A percentile compares a stretch with the other conserved stretches of the same genome.
phyloP scores from a whole-genome alignment of 441 rosid genomes.

The Erodium chrysanthum region DNA sequence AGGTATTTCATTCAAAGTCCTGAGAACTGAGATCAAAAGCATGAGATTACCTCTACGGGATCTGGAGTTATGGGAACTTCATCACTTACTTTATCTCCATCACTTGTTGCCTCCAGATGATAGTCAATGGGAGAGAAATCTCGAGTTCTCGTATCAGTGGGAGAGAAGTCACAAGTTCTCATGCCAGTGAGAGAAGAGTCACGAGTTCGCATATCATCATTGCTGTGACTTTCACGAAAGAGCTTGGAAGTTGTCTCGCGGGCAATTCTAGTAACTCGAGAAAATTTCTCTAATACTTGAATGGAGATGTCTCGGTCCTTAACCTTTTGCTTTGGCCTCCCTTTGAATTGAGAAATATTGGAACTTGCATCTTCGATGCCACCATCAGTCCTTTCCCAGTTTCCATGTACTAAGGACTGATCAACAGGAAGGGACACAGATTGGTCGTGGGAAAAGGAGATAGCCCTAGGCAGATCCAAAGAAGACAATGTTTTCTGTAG shows the following conservation, averaged over 20 bases:
- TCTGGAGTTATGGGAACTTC: slow-evolving; percentile 53
- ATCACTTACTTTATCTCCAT: slow-evolving; percentile 32
- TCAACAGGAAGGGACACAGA: slow-evolving; percentile 33
- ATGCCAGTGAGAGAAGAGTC: no score
- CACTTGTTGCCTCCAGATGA: slow-evolving; percentile 31
- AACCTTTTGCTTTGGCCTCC: slow-evolving; percentile 50
- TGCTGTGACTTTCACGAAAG: slow-evolving; percentile 51
- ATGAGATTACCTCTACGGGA: slow-evolving; percentile 65
- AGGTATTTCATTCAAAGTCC: background rate
- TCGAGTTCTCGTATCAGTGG: slow-evolving; percentile 22
- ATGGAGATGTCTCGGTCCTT: slow-evolving; percentile 85
- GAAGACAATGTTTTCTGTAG: slow-evolving; percentile 78
- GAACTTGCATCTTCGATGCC: slow-evolving; percentile 27
- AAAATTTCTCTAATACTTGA: slow-evolving; percentile 83
- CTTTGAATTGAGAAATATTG: slow-evolving; percentile 35
- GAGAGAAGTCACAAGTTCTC: no score
- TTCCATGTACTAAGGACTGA: slow-evolving; percentile 33
- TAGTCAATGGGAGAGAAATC: slow-evolving; percentile 33
- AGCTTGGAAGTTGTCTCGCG: slow-evolving; percentile 85
- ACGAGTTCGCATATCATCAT: slow-evolving; percentile 35
- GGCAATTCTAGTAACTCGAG: slow-evolving; percentile 89
- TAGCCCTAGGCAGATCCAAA: slow-evolving; percentile 78
- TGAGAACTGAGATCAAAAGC: background rate
- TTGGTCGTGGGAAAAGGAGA: slow-evolving; percentile 51
- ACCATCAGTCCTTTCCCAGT: slow-evolving; percentile 31